Evolutionary conservation across 768 basidiomycete genomes (phyloP).

Genomic region (Boletus edulis): DNA sequence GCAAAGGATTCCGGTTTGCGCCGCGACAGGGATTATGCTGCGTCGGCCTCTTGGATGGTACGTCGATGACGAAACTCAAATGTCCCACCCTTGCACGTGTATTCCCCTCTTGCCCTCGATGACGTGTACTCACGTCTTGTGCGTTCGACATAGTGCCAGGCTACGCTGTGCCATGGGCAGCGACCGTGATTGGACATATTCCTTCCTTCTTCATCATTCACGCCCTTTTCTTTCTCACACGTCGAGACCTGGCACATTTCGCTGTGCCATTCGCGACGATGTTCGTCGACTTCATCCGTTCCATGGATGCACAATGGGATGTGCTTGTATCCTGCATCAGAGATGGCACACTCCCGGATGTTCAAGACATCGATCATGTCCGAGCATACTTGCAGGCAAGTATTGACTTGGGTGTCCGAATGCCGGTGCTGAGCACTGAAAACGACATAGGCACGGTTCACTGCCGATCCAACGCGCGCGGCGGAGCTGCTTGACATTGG

Average conservation of each 20-base stretch:
- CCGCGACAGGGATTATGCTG: not conserved
- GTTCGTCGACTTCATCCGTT: constrained; percentile 13
- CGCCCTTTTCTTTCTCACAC: constrained; percentile 18
- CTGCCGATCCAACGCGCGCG: constrained; percentile 14
- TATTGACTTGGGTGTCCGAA: not conserved
- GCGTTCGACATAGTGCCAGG: constrained; percentile 7
- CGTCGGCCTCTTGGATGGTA: constrained; percentile 14
- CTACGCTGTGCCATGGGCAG: constrained; percentile 14
- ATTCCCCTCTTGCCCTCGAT: not conserved
- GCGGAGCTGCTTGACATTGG: constrained; percentile 16
- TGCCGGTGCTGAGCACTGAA: no score
- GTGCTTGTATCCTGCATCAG: constrained; percentile 14
- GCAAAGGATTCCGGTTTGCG: constrained; percentile 8
- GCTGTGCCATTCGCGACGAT: not conserved
- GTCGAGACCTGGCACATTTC: constrained; percentile 1
- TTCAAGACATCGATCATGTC: constrained; percentile 9
- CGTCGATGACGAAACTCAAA: constrained; percentile 4
- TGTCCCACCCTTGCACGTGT: not conserved
- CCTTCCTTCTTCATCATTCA: constrained; percentile 21
- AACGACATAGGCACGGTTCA: constrained; percentile 6
- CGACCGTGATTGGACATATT: constrained; percentile 9
- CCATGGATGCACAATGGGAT: constrained; percentile 16
- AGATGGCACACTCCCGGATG: constrained; percentile 14
- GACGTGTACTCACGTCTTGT: not conserved
- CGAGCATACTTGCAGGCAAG: constrained; percentile 12